Percentiles rank a stretch among this genome's conserved stretches.
phyloP scores from a whole-genome alignment of 2,329 filamentous ascomycete species.

The Alternaria atra region DNA sequence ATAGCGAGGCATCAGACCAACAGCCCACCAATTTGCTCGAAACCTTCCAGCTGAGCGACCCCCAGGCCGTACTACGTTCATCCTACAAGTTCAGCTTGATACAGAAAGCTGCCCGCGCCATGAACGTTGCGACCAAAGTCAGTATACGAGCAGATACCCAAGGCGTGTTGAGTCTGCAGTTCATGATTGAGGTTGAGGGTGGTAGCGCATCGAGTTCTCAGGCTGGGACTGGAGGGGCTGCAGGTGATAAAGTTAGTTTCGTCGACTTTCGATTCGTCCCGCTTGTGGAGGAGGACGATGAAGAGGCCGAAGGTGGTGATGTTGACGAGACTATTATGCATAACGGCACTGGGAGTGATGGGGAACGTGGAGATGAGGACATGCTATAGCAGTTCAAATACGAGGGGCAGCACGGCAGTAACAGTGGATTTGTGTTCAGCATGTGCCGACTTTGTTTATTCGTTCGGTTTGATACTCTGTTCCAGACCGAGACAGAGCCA shows the following conservation, averaged over 20 bases:
- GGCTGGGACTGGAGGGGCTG: conserved; percentile 52
- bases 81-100: conserved; percentile 88
- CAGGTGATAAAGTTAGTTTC: conserved; percentile 66
- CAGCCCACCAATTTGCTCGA: conserved; percentile 66
- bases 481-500: neutral
- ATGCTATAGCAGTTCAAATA: neutral
- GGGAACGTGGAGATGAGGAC: conserved; percentile 6
- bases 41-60: conserved; percentile 69
- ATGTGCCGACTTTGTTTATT: neutral
- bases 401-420: neutral
- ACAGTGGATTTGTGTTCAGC: neutral
- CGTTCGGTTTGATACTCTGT: neutral
- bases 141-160: conserved; percentile 87
- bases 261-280: conserved; percentile 86
- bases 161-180: conserved; percentile 92
- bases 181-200: conserved; percentile 86
- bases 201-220: conserved; percentile 4
- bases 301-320: conserved; percentile 23
- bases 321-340: conserved; percentile 31
- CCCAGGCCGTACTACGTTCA: conserved; percentile 53
- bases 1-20: conserved; percentile 8
- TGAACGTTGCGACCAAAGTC: conserved; percentile 91
- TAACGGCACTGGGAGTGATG: conserved; percentile 16
- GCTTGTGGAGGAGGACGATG: conserved; percentile 62
- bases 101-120: conserved; percentile 87